Base-by-base conservation (phyloP, 352 stramenopile genomes). In the Globisporangium spiculum region DNA sequence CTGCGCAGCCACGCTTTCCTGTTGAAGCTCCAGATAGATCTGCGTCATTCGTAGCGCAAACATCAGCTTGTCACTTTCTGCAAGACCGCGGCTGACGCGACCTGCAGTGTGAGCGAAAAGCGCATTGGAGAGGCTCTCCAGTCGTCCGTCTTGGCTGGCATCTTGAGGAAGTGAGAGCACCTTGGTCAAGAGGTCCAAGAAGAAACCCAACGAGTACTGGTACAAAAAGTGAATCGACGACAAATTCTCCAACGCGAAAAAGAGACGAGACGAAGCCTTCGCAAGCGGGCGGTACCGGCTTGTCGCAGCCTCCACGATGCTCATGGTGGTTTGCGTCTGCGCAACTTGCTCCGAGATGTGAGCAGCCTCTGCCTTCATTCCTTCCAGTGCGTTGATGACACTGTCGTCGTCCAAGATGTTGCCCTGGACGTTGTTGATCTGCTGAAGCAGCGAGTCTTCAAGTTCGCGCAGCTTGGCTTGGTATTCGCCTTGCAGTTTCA, bases 371-470 rank as follows among this genome's bases (percentile, higher is more conserved):
- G 91, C 93, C 88, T 99, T 99, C 71, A 99, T 93, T 38, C 93
- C 86, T 77, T 99, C 97, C 67, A 99, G 94, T n/a, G 97, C 97
- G 65, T 98, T 95, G 54, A 99, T 98, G 34, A 99, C 96, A 52
- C 86, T 89, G 77, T 99, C 97, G 74, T 99, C 93, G 68, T 99
- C 98, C 22, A 99, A 81, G 84, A 99, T 99, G 72, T 97, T 99
- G 50, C 97, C 98, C 72, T 99, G 90, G 46, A 99, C 97, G 53
- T 97, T 96, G 81, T 97, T 99, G 60, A 99, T 99, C 71, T 98
- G 96, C 68, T 98, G 91, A 16, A 99, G 77, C 68, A 99, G 89
- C 62, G 98, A 85, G 65, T 99, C 98, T 81, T 99, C 98, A 8
- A 99, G 84, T 67, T 99, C 93, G 59, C 98, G 88, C 24, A 99